Conservation (phyloP, 2,329 filamentous ascomycete genomes). For the Hymenoscyphus scutula region DNA sequence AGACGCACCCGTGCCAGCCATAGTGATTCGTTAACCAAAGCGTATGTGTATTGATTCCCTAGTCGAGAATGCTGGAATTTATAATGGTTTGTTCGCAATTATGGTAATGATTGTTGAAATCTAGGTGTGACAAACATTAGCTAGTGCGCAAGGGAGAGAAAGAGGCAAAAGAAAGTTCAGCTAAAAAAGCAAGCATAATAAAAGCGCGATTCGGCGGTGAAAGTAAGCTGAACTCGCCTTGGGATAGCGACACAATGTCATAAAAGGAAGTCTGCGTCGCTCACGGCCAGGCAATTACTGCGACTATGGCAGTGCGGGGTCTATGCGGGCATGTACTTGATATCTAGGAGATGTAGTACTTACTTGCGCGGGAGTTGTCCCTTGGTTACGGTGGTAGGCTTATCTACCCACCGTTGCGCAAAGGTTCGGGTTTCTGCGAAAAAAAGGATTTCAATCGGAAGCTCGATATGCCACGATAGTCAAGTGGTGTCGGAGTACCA, state of each 20-base stretch:
- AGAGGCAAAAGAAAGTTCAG: conserved; percentile 21
- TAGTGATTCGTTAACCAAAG: conserved; percentile 28
- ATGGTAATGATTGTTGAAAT: conserved; percentile 21
- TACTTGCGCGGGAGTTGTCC: conserved; percentile 1
- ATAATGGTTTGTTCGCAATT: conserved; percentile 23
- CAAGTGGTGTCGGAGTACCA: conserved; percentile 19
- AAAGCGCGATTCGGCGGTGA: not conserved
- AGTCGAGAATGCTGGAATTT: conserved; percentile 7
- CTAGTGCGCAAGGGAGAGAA: conserved; percentile 23
- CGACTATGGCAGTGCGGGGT: not conserved
- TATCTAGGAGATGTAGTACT: not conserved
- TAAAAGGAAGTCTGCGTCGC: not conserved
- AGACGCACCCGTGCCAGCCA: conserved; percentile 38
- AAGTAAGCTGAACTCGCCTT: not conserved
- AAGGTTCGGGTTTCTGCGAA: conserved; percentile 11
- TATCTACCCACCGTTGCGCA: conserved; percentile 10
- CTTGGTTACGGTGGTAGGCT: not conserved
- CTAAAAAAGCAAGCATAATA: conserved; percentile 3
- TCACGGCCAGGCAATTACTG: not conserved
- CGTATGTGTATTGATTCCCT: conserved; percentile 6
- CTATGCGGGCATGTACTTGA: conserved; percentile 2
- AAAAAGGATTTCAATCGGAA: conserved; percentile 8
- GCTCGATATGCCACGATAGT: conserved; percentile 21
- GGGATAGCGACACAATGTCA: not conserved
- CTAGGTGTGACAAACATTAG: conserved; percentile 35